Base-by-base conservation (phyloP, 495 filamentous ascomycete genomes). In the Hyaloscypha hepaticicola region DNA sequence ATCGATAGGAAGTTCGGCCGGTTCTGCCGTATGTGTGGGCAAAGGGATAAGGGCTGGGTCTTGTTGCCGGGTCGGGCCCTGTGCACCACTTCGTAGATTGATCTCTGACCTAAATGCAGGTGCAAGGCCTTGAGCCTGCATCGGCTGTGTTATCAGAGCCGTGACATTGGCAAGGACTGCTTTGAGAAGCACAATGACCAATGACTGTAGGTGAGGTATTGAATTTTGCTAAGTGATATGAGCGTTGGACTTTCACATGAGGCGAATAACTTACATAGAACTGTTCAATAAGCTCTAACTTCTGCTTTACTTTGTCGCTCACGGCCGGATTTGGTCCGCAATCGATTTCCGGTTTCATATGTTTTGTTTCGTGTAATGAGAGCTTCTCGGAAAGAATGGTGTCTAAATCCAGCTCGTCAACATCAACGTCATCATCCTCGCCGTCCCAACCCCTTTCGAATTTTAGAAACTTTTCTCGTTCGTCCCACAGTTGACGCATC, bases 171-270 rank as follows among this genome's bases (percentile, higher is more conserved):
- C 83, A 60, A 97, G 76, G 58, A 97, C 85, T 25, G 90, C 87
- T 75, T 93, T 97, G 67, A 97, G 81, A 27, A 97, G 82, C 7
- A 98, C 93, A 63, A 98, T 93, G 2, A 96, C 89, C n/a, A 97
- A 77, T 5, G 93, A 97, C 71, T 98, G 95, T 3, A 99, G 79
- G 74, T 96, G 85, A 1, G 93, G 89, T 28, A 99, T 75, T 19
- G 88, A 86, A 52, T 88, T 78, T 72, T 81, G 77, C 92, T 97
- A 69, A 28, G 51, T 25, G 29, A 22, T 55, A 51, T 64, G 33
- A 69, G 78, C 45, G 77, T 72, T 55, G 51, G 48, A 4, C 19
- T 48, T 45, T 38, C 61, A 55, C 29, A 26, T 49, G 12, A 51
- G 28, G 53, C 28, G n/a, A 19, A 19, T 19, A 50, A 82, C 91